A percentile compares a stretch with the other conserved stretches of the same genome.
Conservation (phyloP, 2,329 filamentous ascomycete genomes). For the Colletotrichum tamarilloi region DNA sequence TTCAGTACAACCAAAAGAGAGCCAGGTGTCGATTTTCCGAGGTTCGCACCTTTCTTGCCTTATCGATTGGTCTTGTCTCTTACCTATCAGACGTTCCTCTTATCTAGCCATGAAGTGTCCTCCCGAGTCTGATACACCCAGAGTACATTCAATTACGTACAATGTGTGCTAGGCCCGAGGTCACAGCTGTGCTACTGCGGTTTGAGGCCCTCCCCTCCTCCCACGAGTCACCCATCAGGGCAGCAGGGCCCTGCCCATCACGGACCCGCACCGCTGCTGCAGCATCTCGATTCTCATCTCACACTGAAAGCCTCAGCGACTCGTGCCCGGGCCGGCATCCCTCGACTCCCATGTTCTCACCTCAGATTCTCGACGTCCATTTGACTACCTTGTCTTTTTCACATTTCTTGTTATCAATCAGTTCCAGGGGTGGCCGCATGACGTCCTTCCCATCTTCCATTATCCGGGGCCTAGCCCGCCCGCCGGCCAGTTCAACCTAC, state of each 20-base stretch:
- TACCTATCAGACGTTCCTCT: background rate
- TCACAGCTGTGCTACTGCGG: no score
- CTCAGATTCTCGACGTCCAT: background rate
- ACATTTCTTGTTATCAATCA: slow-evolving; percentile 10
- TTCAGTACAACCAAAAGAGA: no score
- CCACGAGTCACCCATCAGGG: background rate
- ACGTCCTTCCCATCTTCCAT: background rate
- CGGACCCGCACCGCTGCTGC: background rate
- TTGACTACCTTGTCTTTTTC: background rate
- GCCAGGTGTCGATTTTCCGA: slow-evolving; percentile 16
- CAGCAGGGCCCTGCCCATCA: background rate
- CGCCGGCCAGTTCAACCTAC: background rate
- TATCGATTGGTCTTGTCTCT: background rate
- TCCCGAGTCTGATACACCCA: no score
- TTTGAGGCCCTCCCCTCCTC: slow-evolving; percentile 30
- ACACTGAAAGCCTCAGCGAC: background rate
- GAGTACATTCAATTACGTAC: no score
- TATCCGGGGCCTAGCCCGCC: background rate
- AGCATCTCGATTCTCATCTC: background rate
- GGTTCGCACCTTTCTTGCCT: background rate
- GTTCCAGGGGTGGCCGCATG: background rate
- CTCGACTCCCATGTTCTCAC: background rate
- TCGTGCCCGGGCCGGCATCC: background rate
- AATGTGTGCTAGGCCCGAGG: no score
- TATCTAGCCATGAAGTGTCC: no score